Conservation (phyloP, 1,139 yeast species). For the Kodamaea sp. region DNA sequence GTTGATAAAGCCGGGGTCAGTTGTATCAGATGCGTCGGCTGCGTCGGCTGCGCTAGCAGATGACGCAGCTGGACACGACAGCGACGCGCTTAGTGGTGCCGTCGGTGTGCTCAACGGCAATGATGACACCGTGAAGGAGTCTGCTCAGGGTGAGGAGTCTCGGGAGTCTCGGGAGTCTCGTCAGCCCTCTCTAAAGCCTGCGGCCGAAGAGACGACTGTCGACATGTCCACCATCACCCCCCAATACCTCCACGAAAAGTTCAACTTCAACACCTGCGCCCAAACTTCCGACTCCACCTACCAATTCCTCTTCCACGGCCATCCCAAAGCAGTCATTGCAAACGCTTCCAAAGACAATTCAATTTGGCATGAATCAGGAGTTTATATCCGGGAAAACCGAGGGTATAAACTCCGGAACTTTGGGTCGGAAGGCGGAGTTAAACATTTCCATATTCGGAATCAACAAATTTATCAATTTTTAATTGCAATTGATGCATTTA, state of each 20-base stretch:
- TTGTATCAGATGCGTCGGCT: not conserved
- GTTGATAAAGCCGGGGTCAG: conserved; percentile 5
- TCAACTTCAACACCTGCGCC: conserved; percentile 24
- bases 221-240: conserved; percentile 19
- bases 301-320: conserved; percentile 26
- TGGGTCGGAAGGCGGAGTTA: conserved; percentile 13
- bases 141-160: no score
- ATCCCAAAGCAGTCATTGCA: conserved; percentile 27
- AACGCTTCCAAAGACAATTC: conserved; percentile 19
- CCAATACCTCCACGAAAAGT: conserved; percentile 21
- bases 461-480: conserved; percentile 20
- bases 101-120: not conserved
- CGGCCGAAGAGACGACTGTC: no score
- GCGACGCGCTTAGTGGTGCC: no score
- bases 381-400: conserved; percentile 18
- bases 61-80: no score
- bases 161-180: no score
- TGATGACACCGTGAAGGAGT: no score
- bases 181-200: no score
- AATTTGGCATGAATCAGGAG: conserved; percentile 30
- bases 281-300: conserved; percentile 17
- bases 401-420: conserved; percentile 14
- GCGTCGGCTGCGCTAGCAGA: not conserved
- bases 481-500: conserved; percentile 30
- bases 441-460: conserved; percentile 16